phyloP scores from a whole-genome alignment of 2,329 filamentous ascomycete genomes.

The Myriosclerotinia scirpicola region DNA sequence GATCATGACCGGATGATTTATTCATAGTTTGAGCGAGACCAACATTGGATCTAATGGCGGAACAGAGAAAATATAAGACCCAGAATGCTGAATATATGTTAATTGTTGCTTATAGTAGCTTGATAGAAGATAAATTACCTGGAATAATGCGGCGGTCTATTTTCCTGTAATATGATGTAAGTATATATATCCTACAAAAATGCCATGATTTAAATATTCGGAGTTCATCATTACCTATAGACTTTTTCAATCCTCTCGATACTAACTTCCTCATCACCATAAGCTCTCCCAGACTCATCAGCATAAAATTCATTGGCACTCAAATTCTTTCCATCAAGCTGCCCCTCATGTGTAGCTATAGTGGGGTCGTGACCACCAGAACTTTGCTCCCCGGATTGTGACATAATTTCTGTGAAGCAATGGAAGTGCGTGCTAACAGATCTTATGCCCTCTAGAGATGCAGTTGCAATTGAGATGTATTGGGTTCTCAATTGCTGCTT shows the following conservation, averaged over 20 bases:
- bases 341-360: constrained; percentile 8
- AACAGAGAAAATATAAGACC: constrained; percentile 88
- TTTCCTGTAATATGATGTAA: constrained; percentile 42
- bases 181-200: neutral
- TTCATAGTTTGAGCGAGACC: constrained; percentile 97
- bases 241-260: constrained; percentile 41
- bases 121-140: constrained; percentile 35
- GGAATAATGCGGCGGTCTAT: constrained; percentile 59
- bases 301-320: constrained; percentile 14
- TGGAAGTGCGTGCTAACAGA: constrained; percentile 40
- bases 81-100: constrained; percentile 65
- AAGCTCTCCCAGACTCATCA: constrained; percentile 24
- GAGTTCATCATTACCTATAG: constrained; percentile 39
- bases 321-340: constrained; percentile 19
- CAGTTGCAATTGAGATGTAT: neutral
- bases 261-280: constrained; percentile 32
- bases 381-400: constrained; percentile 29
- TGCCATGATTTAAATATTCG: constrained; percentile 5
- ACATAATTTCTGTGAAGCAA: constrained; percentile 38
- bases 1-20: constrained; percentile 64
- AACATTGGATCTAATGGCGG: constrained; percentile 87
- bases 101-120: neutral
- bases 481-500: constrained; percentile 13
- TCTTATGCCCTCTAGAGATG: neutral
- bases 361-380: constrained; percentile 24